Conservation (phyloP, 495 filamentous ascomycete species). For the Xylaria sp. region DNA sequence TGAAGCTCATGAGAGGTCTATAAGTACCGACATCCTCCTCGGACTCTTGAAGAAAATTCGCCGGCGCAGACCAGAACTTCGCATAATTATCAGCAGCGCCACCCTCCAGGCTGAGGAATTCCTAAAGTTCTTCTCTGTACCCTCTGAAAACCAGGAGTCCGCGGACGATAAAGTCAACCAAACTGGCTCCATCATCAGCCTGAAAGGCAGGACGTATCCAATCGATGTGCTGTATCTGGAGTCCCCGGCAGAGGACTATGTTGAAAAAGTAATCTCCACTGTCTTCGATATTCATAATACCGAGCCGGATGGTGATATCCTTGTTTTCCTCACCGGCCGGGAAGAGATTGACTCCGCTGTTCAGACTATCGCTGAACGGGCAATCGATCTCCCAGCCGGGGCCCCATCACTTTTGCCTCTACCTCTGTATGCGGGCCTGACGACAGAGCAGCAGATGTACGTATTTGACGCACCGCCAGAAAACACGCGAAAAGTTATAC, state of each 20-base stretch:
- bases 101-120: conserved; percentile 93
- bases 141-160: conserved; percentile 52
- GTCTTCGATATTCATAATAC: conserved; percentile 93
- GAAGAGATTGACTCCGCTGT: conserved; percentile 91
- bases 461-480: conserved; percentile 89
- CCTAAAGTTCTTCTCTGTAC: conserved; percentile 74
- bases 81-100: conserved; percentile 92
- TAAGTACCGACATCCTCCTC: conserved; percentile 92
- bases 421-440: conserved; percentile 88
- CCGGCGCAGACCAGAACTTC: conserved; percentile 79
- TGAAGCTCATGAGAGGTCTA: conserved; percentile 94
- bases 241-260: conserved; percentile 82
- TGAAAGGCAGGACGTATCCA: conserved; percentile 91
- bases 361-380: conserved; percentile 78
- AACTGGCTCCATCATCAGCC: conserved; percentile 78
- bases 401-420: conserved; percentile 74
- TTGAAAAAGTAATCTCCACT: conserved; percentile 84
- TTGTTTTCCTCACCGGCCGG: conserved; percentile 90
- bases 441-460: conserved; percentile 89
- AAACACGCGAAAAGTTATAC: conserved; percentile 87
- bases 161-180: conserved; percentile 46
- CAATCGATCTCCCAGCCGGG: conserved; percentile 73
- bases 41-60: conserved; percentile 94
- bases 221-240: conserved; percentile 90
- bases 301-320: conserved; percentile 87